These are phyloP conservation scores for Fusarium compactum DNA, from an alignment of 2,329 filamentous ascomycete species.

Conservation along the genomic window DNA sequence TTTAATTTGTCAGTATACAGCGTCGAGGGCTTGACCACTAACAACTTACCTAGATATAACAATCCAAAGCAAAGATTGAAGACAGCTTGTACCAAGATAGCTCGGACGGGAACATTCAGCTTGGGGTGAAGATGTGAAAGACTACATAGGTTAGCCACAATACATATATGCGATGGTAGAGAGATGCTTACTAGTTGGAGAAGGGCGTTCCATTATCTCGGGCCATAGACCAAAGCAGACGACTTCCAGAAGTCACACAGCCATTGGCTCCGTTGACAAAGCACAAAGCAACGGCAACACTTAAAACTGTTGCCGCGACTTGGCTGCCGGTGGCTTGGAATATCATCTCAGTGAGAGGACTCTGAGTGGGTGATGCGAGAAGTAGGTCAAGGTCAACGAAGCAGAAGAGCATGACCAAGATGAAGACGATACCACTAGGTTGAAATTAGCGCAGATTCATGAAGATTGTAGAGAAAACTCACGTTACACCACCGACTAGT, in stretches of 20 bases:
- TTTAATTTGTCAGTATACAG: neutral
- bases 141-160: conserved; percentile 2
- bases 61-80: conserved; percentile 61
- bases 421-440: conserved; percentile 53
- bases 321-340: conserved; percentile 56
- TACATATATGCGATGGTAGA: too few relatives aligned
- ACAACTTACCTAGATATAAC: conserved; percentile 52
- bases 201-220: conserved; percentile 57
- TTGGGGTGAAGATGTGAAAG: conserved; percentile 53
- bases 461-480: conserved; percentile 17
- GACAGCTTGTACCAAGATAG: conserved; percentile 56
- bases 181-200: conserved; percentile 41
- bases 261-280: conserved; percentile 61
- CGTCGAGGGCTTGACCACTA: rapidly evolving
- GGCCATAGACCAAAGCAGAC: conserved; percentile 61
- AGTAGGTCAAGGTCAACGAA: conserved; percentile 54
- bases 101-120: conserved; percentile 57
- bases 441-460: neutral
- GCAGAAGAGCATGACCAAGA: conserved; percentile 58
- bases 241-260: conserved; percentile 57
- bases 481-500: conserved; percentile 57
- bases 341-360: conserved; percentile 61
- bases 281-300: conserved; percentile 56
- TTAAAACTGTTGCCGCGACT: conserved; percentile 56
- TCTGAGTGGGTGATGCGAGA: conserved; percentile 54